These are phyloP conservation scores for Pythium scleroteichum DNA, from an alignment of 352 stramenopile species.

Conservation along the genomic window DNA sequence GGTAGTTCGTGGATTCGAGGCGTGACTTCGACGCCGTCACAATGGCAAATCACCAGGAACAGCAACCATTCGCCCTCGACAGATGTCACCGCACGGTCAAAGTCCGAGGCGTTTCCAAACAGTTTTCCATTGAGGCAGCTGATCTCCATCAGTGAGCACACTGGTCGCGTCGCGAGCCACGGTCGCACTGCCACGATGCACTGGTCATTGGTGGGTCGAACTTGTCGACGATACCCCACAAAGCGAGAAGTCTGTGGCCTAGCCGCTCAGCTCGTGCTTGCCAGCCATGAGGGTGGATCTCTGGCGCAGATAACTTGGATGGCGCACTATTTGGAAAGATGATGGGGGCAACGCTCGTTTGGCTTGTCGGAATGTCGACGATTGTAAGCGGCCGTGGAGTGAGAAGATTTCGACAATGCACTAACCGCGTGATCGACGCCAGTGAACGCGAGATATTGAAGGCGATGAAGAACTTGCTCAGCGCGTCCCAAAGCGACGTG, in stretches of 20 bases:
- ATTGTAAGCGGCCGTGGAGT: slow-evolving; percentile 1
- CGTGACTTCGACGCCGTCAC: slow-evolving; percentile 18
- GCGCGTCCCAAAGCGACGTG: slow-evolving; percentile 15
- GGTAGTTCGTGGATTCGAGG: slow-evolving; percentile 17
- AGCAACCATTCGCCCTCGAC: slow-evolving; percentile 25
- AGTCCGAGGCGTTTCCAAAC: slow-evolving; percentile 16
- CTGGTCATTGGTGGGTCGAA: slow-evolving; percentile 3
- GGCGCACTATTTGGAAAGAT: no score
- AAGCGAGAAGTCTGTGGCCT: slow-evolving; percentile 13
- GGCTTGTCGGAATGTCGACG: neutral
- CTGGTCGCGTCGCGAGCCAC: slow-evolving; percentile 25
- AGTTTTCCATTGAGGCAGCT: slow-evolving; percentile 19
- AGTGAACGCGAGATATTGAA: slow-evolving; percentile 22
- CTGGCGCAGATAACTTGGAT: no score
- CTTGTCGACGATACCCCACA: slow-evolving; percentile 20
- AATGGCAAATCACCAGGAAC: slow-evolving; percentile 29
- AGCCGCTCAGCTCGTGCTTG: slow-evolving; percentile 8
- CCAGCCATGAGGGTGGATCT: neutral
- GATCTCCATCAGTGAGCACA: slow-evolving; percentile 35
- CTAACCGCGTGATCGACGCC: slow-evolving; percentile 22
- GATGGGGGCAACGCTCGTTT: no score
- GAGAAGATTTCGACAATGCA: neutral
- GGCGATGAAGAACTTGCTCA: slow-evolving; percentile 30
- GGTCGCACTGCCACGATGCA: slow-evolving; percentile 30
- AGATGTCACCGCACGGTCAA: slow-evolving; percentile 15